These are phyloP conservation scores for Colletotrichum gigasporum DNA, from an alignment of 2,329 filamentous ascomycete genomes.

Conservation along the genomic window DNA sequence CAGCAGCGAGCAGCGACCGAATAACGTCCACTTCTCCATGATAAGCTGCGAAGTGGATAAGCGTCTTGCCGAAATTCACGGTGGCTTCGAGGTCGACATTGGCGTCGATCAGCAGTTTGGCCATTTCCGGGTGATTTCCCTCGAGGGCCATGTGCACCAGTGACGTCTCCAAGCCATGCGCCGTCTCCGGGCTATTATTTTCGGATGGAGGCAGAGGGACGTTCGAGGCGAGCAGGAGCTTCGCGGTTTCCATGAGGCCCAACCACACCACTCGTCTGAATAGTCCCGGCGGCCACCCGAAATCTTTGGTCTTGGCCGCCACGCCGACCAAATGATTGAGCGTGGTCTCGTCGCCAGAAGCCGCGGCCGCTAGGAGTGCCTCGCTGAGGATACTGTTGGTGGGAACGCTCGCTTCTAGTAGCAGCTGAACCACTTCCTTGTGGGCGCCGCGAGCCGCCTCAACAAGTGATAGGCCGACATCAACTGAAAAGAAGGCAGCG, in stretches of 20 bases:
- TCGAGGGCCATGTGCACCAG: neutral
- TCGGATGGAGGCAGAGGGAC: neutral
- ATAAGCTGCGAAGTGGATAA: neutral
- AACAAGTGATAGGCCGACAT: neutral
- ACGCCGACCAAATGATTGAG: neutral
- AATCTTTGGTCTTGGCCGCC: neutral
- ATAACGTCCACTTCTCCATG: neutral
- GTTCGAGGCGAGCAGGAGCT: neutral
- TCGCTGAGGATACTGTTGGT: neutral
- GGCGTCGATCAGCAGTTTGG: neutral
- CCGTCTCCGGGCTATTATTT: too few relatives aligned
- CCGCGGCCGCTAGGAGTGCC: neutral
- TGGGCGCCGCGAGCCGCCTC: slow-evolving; percentile 2
- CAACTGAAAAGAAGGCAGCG: too few relatives aligned
- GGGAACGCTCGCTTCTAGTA: neutral
- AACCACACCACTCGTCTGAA: neutral
- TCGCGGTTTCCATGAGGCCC: neutral
- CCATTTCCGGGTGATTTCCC: neutral
- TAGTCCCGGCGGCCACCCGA: neutral
- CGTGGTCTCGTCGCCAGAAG: neutral
- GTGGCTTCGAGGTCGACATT: neutral
- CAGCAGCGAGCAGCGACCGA: neutral
- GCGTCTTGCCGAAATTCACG: neutral
- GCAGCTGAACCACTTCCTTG: neutral
- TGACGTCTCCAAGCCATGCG: neutral